These are phyloP conservation scores for Neurospora crassa DNA, from an alignment of 2,329 filamentous ascomycete species.

Conservation along the genomic window DNA sequence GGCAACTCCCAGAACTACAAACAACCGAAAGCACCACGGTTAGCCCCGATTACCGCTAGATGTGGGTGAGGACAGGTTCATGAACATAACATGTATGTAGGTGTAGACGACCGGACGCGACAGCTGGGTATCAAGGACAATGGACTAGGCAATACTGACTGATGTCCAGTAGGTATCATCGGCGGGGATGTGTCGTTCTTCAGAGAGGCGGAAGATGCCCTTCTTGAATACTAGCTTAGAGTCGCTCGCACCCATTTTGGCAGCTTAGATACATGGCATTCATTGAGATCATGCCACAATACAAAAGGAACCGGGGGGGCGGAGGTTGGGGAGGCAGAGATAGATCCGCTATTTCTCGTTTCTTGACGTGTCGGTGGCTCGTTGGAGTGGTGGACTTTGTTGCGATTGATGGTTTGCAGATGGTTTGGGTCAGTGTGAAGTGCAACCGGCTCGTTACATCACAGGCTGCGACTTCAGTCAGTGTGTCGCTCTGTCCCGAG, in stretches of 20 bases:
- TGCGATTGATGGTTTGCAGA: constrained; percentile 1
- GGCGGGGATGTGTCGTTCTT: constrained; percentile 76
- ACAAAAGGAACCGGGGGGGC: neutral
- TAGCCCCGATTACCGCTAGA: neutral
- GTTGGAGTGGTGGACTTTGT: constrained; percentile 3
- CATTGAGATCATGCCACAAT: constrained; percentile 1
- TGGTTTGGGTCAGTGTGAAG: constrained; percentile 1
- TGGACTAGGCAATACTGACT: constrained; percentile 40
- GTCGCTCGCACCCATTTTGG: constrained; percentile 87
- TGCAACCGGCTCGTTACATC: constrained; percentile 7
- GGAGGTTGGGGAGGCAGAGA: neutral
- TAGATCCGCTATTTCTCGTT: neutral
- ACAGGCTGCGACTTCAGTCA: constrained; percentile 2
- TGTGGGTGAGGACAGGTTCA: constrained; percentile 2
- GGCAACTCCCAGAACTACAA: constrained; percentile 91
- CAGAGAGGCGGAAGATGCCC: constrained; percentile 93
- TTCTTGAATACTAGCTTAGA: constrained; percentile 99
- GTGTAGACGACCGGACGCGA: constrained; percentile 3
- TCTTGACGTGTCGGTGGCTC: constrained; percentile 2
- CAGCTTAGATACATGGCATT: constrained; percentile 14
- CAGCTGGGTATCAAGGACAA: neutral
- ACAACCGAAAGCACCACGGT: constrained; percentile 5
- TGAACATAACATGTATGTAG: constrained; percentile 3
- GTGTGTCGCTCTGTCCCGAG: neutral
- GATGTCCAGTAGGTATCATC: constrained; percentile 91